A percentile compares a stretch with the other conserved stretches of the same genome.
Conservation (phyloP, 768 basidiomycete species). For the Lactifluus hygrophoroides region DNA sequence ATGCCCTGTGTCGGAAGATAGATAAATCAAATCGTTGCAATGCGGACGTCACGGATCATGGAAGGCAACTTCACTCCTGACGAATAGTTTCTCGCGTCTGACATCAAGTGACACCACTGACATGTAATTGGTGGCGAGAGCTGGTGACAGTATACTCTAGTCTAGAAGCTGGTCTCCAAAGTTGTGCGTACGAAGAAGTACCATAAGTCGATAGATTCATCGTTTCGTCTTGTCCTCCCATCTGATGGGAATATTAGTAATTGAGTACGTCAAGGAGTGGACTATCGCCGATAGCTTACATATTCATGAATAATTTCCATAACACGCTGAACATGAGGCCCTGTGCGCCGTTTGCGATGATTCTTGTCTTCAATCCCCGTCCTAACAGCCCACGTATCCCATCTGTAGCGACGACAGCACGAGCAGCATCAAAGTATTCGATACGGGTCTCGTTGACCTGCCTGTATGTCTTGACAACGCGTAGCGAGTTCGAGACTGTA, state of each 20-base stretch:
- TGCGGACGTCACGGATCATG: neutral
- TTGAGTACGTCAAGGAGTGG: neutral
- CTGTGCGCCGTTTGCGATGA: conserved; percentile 86
- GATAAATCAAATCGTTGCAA: too few relatives aligned
- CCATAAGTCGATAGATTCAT: neutral
- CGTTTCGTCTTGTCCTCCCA: conserved; percentile 5
- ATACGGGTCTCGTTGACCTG: conserved; percentile 82
- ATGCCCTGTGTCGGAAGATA: neutral
- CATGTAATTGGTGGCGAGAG: neutral
- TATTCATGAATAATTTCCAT: conserved; percentile 85
- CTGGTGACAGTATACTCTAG: neutral
- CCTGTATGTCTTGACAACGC: conserved; percentile 92
- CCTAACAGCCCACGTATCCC: conserved; percentile 79
- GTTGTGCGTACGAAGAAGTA: neutral
- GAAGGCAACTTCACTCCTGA: neutral
- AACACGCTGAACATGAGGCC: conserved; percentile 85
- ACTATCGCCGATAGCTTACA: conserved; percentile 42
- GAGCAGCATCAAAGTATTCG: conserved; percentile 70
- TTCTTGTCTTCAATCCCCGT: conserved; percentile 81
- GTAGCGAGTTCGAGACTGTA: conserved; percentile 76
- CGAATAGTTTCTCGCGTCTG: neutral
- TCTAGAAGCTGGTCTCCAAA: neutral
- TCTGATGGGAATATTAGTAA: neutral
- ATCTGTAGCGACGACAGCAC: conserved; percentile 64
- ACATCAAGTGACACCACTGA: neutral